Evolutionary conservation across 352 stramenopile species (phyloP).

Genomic region (Aphanomyces cochlioides): DNA sequence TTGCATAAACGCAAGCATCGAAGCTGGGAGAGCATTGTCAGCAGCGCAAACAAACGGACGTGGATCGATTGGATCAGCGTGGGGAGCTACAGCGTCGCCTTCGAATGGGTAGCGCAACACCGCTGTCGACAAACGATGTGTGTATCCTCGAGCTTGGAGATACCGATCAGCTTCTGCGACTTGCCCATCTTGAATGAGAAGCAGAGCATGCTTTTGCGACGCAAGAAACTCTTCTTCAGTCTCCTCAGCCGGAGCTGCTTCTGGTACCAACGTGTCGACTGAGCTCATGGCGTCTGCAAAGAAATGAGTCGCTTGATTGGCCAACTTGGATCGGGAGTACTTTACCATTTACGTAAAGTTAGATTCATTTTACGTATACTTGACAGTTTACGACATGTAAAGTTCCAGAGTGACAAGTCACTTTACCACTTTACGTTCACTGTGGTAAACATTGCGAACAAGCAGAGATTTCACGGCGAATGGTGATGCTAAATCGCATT

Average conservation of each 20-base stretch:
- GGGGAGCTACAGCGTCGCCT: not conserved
- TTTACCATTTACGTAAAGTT: too few relatives aligned
- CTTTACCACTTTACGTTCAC: too few relatives aligned
- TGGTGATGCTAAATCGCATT: too few relatives aligned
- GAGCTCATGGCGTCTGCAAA: not conserved
- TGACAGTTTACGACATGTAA: too few relatives aligned
- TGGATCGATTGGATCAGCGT: not conserved
- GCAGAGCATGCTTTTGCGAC: conserved; percentile 26
- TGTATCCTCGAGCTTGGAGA: conserved; percentile 9
- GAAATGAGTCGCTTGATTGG: not conserved
- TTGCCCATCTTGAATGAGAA: conserved; percentile 21
- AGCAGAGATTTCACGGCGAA: too few relatives aligned
- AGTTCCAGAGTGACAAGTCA: too few relatives aligned
- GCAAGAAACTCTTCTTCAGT: conserved; percentile 25
- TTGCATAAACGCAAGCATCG: conserved; percentile 34
- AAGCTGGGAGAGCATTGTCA: conserved; percentile 32
- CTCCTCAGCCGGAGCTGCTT: not conserved
- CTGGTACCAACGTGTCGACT: not conserved
- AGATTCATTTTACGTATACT: too few relatives aligned
- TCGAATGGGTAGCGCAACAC: conserved; percentile 21
- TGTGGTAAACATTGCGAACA: too few relatives aligned
- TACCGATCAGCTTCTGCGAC: conserved; percentile 8
- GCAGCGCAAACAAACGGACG: conserved; percentile 24
- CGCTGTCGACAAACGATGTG: conserved; percentile 14
- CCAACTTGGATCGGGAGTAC: too few relatives aligned